A percentile compares a stretch with the other conserved stretches of the same genome.
Evolutionary conservation across 371 early-diverging fungal species (phyloP).

Genomic region (Mortierella polycephala): DNA sequence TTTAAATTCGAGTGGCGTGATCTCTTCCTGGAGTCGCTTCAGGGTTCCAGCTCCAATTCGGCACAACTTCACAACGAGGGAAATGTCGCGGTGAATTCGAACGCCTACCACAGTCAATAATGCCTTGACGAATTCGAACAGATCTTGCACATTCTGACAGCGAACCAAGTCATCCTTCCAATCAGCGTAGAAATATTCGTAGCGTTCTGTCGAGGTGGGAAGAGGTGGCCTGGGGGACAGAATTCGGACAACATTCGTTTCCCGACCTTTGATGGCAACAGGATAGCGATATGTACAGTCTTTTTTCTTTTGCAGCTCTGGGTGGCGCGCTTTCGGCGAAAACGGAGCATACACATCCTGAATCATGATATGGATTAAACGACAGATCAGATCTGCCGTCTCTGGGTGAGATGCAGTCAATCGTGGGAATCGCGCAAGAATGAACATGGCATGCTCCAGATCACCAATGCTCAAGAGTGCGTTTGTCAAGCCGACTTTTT

Average conservation of each 20-base stretch:
- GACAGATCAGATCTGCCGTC: constrained; percentile 69
- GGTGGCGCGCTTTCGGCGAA: constrained; percentile 41
- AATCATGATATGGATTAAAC: constrained; percentile 67
- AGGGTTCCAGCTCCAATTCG: constrained; percentile 57
- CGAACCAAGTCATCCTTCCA: constrained; percentile 64
- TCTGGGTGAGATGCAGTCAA: constrained; percentile 70
- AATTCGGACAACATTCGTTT: constrained; percentile 12
- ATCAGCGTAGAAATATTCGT: constrained; percentile 68
- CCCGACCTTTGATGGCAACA: constrained; percentile 5
- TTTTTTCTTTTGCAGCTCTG: constrained; percentile 16
- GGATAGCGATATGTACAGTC: constrained; percentile 34
- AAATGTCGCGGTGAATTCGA: constrained; percentile 60
- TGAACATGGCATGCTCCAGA: constrained; percentile 61
- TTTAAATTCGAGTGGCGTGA: constrained; percentile 8
- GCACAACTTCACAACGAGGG: constrained; percentile 57
- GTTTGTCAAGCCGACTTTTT: constrained; percentile 71
- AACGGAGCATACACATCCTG: constrained; percentile 63
- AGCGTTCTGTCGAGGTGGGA: constrained; percentile 51
- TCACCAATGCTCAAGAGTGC: constrained; percentile 79
- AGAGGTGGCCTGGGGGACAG: constrained; percentile 27
- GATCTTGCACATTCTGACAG: constrained; percentile 54
- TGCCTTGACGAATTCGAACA: constrained; percentile 60
- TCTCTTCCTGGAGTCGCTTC: constrained; percentile 32
- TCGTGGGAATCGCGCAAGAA: constrained; percentile 67
- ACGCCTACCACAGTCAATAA: constrained; percentile 63